A percentile compares a stretch with the other conserved stretches of the same genome.
Conservation (phyloP, 1,284 basidiomycete species). For the Vanrija pseudolonga region DNA sequence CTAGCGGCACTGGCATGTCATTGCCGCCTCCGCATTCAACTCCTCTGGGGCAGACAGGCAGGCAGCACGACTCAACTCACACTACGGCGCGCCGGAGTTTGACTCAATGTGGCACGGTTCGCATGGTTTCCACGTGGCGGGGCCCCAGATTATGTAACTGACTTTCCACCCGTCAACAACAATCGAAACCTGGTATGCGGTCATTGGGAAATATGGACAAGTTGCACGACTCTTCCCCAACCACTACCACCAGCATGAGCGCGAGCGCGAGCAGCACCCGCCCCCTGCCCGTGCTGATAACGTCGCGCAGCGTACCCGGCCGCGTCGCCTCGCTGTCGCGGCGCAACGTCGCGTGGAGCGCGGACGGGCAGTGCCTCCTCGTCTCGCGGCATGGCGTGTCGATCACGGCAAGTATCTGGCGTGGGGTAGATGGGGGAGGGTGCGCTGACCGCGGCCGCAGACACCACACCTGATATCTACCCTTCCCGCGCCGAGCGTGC, state of each 20-base stretch:
- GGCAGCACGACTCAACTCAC: too few relatives aligned
- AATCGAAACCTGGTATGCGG: neutral
- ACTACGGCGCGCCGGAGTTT: too few relatives aligned
- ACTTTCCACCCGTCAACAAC: too few relatives aligned
- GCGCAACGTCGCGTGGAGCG: conserved; percentile 33
- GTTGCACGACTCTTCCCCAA: neutral
- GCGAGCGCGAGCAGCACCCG: too few relatives aligned
- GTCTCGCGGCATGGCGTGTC: conserved; percentile 25
- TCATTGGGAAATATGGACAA: neutral
- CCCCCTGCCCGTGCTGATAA: too few relatives aligned
- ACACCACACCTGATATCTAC: conserved; percentile 34
- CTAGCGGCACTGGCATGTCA: too few relatives aligned
- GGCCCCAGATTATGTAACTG: neutral
- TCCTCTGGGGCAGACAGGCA: too few relatives aligned
- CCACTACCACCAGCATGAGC: too few relatives aligned
- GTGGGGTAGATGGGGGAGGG: neutral
- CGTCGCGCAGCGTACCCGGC: too few relatives aligned
- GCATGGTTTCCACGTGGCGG: neutral
- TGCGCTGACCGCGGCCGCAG: conserved; percentile 13
- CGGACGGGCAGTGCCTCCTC: conserved; percentile 41
- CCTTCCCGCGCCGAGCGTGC: conserved; percentile 24
- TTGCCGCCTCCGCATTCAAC: too few relatives aligned
- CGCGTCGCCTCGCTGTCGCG: neutral
- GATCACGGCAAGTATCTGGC: conserved; percentile 16
- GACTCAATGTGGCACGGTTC: neutral